These are phyloP conservation scores for Candida freyschussii DNA, from an alignment of 1,139 yeast genomes.

Conservation along the genomic window DNA sequence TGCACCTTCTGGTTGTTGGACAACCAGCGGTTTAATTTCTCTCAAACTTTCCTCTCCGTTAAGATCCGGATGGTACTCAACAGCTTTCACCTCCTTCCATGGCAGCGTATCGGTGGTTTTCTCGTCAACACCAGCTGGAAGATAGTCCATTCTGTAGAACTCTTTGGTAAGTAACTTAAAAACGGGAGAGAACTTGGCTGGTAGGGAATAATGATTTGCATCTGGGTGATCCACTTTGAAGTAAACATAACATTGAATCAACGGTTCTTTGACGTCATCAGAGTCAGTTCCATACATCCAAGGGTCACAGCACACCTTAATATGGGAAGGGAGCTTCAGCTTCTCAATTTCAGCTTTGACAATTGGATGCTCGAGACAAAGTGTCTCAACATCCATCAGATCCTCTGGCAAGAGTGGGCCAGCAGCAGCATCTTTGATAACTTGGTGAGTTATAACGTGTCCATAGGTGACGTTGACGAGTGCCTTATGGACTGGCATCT, in stretches of 20 bases:
- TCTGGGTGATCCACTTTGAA: constrained; percentile 69
- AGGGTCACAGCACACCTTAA: constrained; percentile 62
- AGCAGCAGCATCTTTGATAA: constrained; percentile 55
- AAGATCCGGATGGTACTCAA: constrained; percentile 72
- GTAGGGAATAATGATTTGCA: constrained; percentile 81
- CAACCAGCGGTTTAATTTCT: constrained; percentile 71
- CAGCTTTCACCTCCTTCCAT: constrained; percentile 56
- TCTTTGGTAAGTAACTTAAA: constrained; percentile 62
- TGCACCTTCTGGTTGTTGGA: constrained; percentile 83
- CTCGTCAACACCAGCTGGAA: constrained; percentile 70
- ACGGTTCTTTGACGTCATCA: constrained; percentile 35
- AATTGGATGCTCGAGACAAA: constrained; percentile 49
- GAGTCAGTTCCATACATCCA: constrained; percentile 89
- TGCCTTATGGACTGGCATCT: constrained; percentile 62
- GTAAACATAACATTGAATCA: constrained; percentile 76
- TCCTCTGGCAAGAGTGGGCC: constrained; percentile 79
- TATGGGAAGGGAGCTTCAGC: constrained; percentile 54
- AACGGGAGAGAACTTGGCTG: constrained; percentile 78
- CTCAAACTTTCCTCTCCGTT: constrained; percentile 50
- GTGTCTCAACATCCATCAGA: constrained; percentile 48
- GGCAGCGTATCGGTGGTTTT: constrained; percentile 49
- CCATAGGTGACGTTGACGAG: constrained; percentile 63
- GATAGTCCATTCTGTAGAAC: constrained; percentile 71
- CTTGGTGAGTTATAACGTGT: constrained; percentile 54
- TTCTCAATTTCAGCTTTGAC: constrained; percentile 61